Percentiles rank a stretch among this genome's conserved stretches.
Evolutionary conservation across 1,139 yeast species (phyloP).

Genomic region (Pneumocystis sp.): DNA sequence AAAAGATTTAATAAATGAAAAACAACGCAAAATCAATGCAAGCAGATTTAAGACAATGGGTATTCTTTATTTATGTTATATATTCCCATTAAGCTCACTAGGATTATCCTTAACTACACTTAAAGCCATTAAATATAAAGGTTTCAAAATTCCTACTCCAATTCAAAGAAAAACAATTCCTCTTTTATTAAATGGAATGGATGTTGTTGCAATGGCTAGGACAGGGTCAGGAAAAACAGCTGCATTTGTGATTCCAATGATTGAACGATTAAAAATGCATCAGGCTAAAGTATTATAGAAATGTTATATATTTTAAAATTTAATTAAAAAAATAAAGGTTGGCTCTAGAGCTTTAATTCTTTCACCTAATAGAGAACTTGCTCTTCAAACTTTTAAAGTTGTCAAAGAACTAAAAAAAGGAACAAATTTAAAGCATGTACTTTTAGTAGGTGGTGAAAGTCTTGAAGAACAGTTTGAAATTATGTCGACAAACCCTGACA

Average conservation of each 20-base stretch:
- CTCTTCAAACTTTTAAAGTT: conserved; percentile 77
- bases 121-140: conserved; percentile 62
- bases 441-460: conserved; percentile 93
- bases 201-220: conserved; percentile 98
- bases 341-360: conserved; percentile 81
- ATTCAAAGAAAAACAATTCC: conserved; percentile 95
- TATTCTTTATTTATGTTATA: conserved; percentile 2
- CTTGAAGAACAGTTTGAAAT: conserved; percentile 86
- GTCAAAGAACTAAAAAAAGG: conserved; percentile 79
- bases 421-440: conserved; percentile 63
- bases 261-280: conserved; percentile 70
- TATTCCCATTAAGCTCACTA: conserved; percentile 25
- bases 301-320: neutral
- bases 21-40: neutral
- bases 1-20: neutral
- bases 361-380: conserved; percentile 90
- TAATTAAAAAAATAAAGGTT: conserved; percentile 6
- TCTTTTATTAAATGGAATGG: conserved; percentile 67
- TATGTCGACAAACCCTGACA: conserved; percentile 90
- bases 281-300: conserved; percentile 44
- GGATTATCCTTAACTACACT: conserved; percentile 66
- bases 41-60: neutral
- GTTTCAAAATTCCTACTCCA: conserved; percentile 92
- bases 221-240: conserved; percentile 99
- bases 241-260: conserved; percentile 85